These are phyloP conservation scores for Cyberlindnera sargentensis DNA, from an alignment of 805 yeast species.

Conservation along the genomic window DNA sequence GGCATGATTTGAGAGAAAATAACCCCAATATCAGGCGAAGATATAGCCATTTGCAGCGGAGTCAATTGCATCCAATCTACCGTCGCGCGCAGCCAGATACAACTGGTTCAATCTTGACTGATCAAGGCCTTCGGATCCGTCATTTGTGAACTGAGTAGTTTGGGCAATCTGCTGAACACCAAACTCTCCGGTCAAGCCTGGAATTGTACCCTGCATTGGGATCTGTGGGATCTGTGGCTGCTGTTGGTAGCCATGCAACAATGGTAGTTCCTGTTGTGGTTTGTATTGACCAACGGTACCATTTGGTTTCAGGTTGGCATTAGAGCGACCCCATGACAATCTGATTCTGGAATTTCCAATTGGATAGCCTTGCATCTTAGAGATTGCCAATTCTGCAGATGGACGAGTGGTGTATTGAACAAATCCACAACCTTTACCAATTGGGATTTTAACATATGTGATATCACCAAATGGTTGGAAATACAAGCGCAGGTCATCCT, in stretches of 20 bases:
- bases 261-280: conserved; percentile 20
- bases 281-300: conserved; percentile 13
- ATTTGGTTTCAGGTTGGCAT: conserved; percentile 12
- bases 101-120: conserved; percentile 42
- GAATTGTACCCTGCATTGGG: conserved; percentile 3
- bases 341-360: conserved; percentile 79
- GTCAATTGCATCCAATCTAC: conserved; percentile 46
- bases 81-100: conserved; percentile 49
- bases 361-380: conserved; percentile 85
- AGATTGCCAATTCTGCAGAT: conserved; percentile 80
- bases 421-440: conserved; percentile 75
- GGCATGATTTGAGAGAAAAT: too few relatives aligned
- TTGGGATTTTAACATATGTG: conserved; percentile 72
- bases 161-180: conserved; percentile 13
- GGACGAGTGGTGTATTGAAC: conserved; percentile 72
- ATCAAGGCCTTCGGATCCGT: conserved; percentile 27
- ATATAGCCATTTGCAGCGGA: conserved; percentile 35
- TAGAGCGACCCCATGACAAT: conserved; percentile 81
- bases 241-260: conserved; percentile 17
- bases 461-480: conserved; percentile 69
- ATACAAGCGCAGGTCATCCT: conserved; percentile 51
- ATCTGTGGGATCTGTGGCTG: conserved; percentile 4
- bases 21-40: conserved; percentile 6
- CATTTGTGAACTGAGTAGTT: conserved; percentile 18
- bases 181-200: conserved; percentile 12